Base-by-base conservation (phyloP, 2,329 filamentous ascomycete genomes). In the Exophiala oligosperma region DNA sequence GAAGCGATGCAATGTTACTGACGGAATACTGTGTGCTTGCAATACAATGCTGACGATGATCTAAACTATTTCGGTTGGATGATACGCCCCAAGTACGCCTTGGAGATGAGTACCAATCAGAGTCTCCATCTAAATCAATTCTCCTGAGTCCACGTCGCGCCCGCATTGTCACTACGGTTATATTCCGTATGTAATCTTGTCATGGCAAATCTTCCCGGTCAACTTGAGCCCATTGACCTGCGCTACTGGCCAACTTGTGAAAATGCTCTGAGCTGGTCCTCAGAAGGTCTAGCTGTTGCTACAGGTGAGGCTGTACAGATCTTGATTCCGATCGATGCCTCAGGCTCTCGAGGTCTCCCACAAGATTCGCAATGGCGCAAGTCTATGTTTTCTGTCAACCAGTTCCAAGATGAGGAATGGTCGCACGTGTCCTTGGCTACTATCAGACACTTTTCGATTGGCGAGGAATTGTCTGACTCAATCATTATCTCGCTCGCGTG, bases 191-290 rank as follows among this genome's bases (percentile, higher is more conserved):
- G 11, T 35, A 6, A 35, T 35, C 6, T 11, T 11, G 28, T 21
- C 11, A 61, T 61, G 59, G 40, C 53, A 35, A 28, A 24, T 50
- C 24, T 40, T 43, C 40, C 1, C 29, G 29, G 37, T 14, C n/a
- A 35, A n/a, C 56, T 72, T 17, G 65, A 64, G 14, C 67, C 73
- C 1, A 52, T 77, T 29, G 68, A 73, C 54, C 66, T 78, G 5
- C 70, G 71, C 24, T 73, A 79, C 54, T 82, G 77, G 72, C 82
- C 83, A 2, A 79, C 79, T 2, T 79, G 77, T 58, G 70, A 75
- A 26, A 73, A 81, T 64, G 81, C 80, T 49, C 69, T 86, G n/a
- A 74, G 77, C 52, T 87, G 84, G 83, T 86, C 83, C 5, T 70
- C 75, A 40, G 82, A 86, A 47, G 79, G 81, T 49, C 75, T 87